Base-by-base conservation (phyloP, 305 asterid genomes). In the Solanum hybrid region DNA sequence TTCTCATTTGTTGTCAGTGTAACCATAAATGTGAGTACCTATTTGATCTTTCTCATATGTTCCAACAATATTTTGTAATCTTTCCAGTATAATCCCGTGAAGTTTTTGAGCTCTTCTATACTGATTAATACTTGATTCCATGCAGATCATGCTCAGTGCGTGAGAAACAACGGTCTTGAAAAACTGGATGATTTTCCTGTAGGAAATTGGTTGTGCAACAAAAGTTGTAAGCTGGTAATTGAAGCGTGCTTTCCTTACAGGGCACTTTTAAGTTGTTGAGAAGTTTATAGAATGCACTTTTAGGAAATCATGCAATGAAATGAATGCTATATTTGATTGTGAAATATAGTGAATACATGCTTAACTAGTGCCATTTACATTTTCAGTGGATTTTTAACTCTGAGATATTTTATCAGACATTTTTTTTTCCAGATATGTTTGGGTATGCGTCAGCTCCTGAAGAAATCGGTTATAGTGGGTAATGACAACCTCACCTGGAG, bases 121-220 rank as follows among this genome's bases (percentile, higher is more conserved):
- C 71, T 73, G 73, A 69, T 18, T 29, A 87, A 39, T 80, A 86
- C 89, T 87, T 88, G 85, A 89, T 87, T 89, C 89, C 89, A 35
- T 92, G 91, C 89, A 98, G 99, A 92, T 94, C 99, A 98, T 88
- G 76, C 86, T 87, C 94, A 83, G 83, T 98, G 99, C 94, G 89
- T 95, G 75, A 89, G 89, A 89, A 87, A 87, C 81, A 90, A 92
- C 88, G 93, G 93, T 89, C 67, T 90, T 76, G 46, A 73, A 86
- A 83, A 91, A 73, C 91, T 71, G 84, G 92, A 91, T 89, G 83
- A 37, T 78, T 18, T 89, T 89, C 92, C 94, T 67, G 92, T 91
- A 39, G 95, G 91, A 61, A 69, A 90, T 82, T 98, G 98, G 98
- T 97, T 95, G 92, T 98, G 99, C 90, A 92, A 90, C 76, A 91